Percentiles rank a stretch among this genome's conserved stretches.
Evolutionary conservation across 441 rosid genomes (phyloP).

Genomic region (Pelargonium citronellum): DNA sequence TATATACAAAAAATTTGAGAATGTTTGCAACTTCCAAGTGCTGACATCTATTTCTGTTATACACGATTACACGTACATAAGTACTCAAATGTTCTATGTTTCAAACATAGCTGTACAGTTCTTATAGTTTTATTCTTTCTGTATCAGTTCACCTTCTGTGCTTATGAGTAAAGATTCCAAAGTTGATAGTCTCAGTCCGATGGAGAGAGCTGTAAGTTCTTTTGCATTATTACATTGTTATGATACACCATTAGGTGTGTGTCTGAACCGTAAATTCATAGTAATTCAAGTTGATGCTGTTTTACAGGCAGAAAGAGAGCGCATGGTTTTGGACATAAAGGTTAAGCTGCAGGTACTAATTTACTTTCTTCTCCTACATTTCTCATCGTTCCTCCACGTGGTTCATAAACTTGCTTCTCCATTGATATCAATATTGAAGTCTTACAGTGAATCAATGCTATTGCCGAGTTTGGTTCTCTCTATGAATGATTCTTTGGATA

Average conservation of each 20-base stretch:
- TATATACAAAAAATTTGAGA: conserved; percentile 19
- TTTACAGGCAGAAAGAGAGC: conserved; percentile 89
- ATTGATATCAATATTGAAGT: not conserved
- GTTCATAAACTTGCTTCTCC: not conserved
- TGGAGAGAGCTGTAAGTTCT: conserved; percentile 94
- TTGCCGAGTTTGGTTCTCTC: not conserved
- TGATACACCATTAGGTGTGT: conserved; percentile 19
- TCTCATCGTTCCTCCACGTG: not conserved
- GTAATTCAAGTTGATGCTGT: conserved; percentile 14
- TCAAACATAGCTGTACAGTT: conserved; percentile 11
- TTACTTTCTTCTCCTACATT: conserved; percentile 10
- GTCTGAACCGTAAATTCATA: conserved; percentile 17
- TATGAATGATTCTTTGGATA: not conserved
- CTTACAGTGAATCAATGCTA: not conserved
- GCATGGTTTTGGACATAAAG: conserved; percentile 97
- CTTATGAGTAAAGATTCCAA: conserved; percentile 51
- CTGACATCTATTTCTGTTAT: not conserved
- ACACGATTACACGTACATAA: not conserved
- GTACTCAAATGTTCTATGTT: not conserved
- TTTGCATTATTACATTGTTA: conserved; percentile 19
- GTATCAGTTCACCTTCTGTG: conserved; percentile 68
- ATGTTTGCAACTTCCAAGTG: conserved; percentile 11
- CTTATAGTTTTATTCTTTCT: conserved; percentile 22
- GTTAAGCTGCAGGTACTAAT: conserved; percentile 87
- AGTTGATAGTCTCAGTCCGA: conserved; percentile 64